Evolutionary conservation across 306 rosid genomes (phyloP).

Genomic region (Castanospermum australe): DNA sequence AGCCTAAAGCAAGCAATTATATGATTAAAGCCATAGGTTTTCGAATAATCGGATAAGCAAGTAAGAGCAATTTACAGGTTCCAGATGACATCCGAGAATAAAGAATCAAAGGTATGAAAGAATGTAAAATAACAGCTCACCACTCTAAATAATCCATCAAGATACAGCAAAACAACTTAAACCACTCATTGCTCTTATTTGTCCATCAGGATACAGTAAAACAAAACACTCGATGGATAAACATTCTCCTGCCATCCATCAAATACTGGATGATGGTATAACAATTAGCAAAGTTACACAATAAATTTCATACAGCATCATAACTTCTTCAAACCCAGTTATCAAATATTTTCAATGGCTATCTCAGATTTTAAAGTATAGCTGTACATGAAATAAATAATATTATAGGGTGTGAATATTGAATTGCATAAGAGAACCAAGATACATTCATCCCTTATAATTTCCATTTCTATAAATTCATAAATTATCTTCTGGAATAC

Average conservation of each 20-base stretch:
- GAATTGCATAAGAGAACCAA: neutral
- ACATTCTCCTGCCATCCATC: neutral
- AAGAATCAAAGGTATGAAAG: neutral
- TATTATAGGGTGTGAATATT: neutral
- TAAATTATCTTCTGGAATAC: neutral
- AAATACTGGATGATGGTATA: neutral
- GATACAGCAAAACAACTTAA: neutral
- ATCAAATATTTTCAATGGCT: neutral
- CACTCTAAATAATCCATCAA: neutral
- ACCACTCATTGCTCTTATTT: neutral
- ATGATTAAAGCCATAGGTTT: neutral
- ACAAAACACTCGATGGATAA: neutral
- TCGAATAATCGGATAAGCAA: neutral
- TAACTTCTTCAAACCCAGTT: neutral
- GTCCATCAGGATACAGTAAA: neutral
- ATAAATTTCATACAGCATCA: neutral
- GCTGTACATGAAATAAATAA: neutral
- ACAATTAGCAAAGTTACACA: neutral
- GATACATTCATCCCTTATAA: neutral
- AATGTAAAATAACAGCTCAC: neutral
- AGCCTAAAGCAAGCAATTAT: neutral
- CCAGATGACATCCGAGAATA: neutral
- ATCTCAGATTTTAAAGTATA: neutral
- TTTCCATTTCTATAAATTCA: neutral
- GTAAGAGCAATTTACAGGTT: constrained; percentile 1